Conservation (phyloP, 495 filamentous ascomycete genomes). For the Lasiosphaeris hirsuta region DNA sequence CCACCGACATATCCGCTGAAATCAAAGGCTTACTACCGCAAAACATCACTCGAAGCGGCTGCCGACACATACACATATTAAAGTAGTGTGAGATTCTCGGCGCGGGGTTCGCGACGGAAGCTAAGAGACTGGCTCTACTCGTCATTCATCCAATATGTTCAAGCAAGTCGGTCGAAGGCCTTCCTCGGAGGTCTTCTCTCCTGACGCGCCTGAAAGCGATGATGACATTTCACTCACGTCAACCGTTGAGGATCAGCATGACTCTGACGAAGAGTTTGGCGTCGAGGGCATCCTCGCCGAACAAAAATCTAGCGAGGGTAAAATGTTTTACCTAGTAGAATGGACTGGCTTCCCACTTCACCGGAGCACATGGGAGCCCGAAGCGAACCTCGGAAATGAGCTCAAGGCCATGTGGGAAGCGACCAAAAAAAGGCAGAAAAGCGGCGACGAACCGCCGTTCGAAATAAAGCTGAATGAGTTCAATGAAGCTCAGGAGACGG, state of each 20-base stretch:
- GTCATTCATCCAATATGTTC: slow-evolving; percentile 12
- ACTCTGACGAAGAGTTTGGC: slow-evolving; percentile 41
- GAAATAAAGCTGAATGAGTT: slow-evolving; percentile 50
- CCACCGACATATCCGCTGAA: too few relatives aligned
- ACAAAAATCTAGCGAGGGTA: slow-evolving; percentile 31
- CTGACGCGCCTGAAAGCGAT: slow-evolving; percentile 29
- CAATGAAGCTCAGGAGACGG: slow-evolving; percentile 29
- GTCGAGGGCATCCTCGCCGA: slow-evolving; percentile 56
- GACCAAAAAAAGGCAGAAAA: slow-evolving; percentile 43
- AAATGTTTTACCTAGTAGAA: slow-evolving; percentile 56
- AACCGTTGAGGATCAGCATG: slow-evolving; percentile 42
- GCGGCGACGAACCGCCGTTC: slow-evolving; percentile 43
- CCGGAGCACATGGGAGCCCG: slow-evolving; percentile 63
- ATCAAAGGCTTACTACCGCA: too few relatives aligned
- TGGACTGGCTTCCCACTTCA: slow-evolving; percentile 63
- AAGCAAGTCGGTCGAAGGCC: slow-evolving; percentile 3
- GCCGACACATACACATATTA: too few relatives aligned
- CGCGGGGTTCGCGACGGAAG: too few relatives aligned
- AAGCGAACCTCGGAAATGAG: slow-evolving; percentile 47
- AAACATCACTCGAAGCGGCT: too few relatives aligned
- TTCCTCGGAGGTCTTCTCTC: slow-evolving; percentile 2
- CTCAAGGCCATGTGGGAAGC: slow-evolving; percentile 52
- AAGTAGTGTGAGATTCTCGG: too few relatives aligned
- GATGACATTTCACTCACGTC: slow-evolving; percentile 65
- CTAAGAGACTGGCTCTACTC: not conserved